Evolutionary conservation across 768 basidiomycete species (phyloP).

Genomic region (Chalciporus chontae): DNA sequence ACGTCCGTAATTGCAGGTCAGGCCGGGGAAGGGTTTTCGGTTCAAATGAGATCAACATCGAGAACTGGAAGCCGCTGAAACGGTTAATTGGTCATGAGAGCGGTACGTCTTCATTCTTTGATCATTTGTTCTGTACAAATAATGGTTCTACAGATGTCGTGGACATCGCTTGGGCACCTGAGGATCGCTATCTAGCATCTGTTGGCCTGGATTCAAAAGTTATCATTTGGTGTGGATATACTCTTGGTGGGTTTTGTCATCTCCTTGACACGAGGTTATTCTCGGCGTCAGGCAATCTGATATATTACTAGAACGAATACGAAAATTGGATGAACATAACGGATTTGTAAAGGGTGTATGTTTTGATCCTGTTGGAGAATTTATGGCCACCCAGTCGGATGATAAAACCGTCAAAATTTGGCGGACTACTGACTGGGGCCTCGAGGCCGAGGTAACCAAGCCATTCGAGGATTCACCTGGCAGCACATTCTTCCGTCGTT

Average conservation of each 20-base stretch:
- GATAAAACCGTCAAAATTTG: conserved; percentile 97
- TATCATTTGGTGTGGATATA: conserved; percentile 91
- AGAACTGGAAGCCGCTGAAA: conserved; percentile 94
- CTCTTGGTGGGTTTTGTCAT: conserved; percentile 58
- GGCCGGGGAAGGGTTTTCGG: conserved; percentile 91
- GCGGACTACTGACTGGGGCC: conserved; percentile 88
- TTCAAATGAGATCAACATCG: conserved; percentile 91
- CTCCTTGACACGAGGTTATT: not conserved
- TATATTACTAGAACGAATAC: conserved; percentile 60
- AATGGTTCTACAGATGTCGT: conserved; percentile 69
- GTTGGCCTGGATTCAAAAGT: conserved; percentile 91
- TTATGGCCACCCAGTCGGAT: conserved; percentile 95
- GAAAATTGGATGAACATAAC: conserved; percentile 83
- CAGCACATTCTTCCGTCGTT: conserved; percentile 88
- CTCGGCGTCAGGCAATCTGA: not conserved
- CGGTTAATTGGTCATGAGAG: conserved; percentile 92
- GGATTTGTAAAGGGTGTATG: conserved; percentile 99
- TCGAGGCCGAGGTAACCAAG: conserved; percentile 81
- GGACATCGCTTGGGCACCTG: conserved; percentile 93
- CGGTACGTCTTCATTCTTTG: conserved; percentile 46
- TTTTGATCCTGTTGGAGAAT: conserved; percentile 98
- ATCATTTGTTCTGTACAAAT: conserved; percentile 3
- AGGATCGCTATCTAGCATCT: conserved; percentile 88
- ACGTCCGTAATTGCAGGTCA: conserved; percentile 41
- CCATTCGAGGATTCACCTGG: conserved; percentile 94